Evolutionary conservation across 345 rosid genomes (phyloP), one percentile per base, ranked within the genome.

Genomic region (Geranium brycei): DNA sequence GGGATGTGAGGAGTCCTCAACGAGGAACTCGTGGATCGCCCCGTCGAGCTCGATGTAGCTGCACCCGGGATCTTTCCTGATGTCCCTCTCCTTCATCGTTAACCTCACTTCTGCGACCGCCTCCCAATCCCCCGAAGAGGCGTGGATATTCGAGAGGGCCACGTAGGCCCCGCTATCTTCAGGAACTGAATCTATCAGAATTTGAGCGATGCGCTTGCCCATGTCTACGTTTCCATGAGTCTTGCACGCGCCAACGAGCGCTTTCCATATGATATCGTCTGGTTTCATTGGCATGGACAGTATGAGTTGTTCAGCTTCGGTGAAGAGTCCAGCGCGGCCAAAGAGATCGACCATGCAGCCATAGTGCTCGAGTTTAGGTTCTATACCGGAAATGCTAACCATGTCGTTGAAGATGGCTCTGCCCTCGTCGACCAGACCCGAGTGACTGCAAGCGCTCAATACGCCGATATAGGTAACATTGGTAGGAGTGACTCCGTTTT

Each of bases 341-440:
- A 87, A 66, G 35, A 89, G 72, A 74, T 89, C 93, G 71, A 85
- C 86, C 91, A 87, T 80, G 65, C 89, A 87, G 7, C 91, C 83
- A 31, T 80, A 87, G 66, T 89, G 96, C 72, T 85, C 93, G 3
- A 89, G 68, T 67, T 84, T 83, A 23, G 89, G 93, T 40, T 80
- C 85, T 32, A 86, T 57, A 47, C 86, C 87, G 17, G 38, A 75
- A 18, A 69, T 76, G 62, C 68, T 73, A 60, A 72, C 75, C 88
- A 89, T 86, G 28, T 76, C 79, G 68, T 80, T 69, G 66, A 86
- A 83, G 35, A 77, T 65, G 3, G 57, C 72, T 31, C 77, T 73
- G 13, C 91, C 93, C 65, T 89, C 78, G 64, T 80, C 79, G 1
- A 89, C 78, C 18, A 89, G 68, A 8, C 93, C 93, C 8, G 75